These are phyloP conservation scores for Colletotrichum sidae DNA, from an alignment of 2,329 filamentous ascomycete species.

Conservation along the genomic window DNA sequence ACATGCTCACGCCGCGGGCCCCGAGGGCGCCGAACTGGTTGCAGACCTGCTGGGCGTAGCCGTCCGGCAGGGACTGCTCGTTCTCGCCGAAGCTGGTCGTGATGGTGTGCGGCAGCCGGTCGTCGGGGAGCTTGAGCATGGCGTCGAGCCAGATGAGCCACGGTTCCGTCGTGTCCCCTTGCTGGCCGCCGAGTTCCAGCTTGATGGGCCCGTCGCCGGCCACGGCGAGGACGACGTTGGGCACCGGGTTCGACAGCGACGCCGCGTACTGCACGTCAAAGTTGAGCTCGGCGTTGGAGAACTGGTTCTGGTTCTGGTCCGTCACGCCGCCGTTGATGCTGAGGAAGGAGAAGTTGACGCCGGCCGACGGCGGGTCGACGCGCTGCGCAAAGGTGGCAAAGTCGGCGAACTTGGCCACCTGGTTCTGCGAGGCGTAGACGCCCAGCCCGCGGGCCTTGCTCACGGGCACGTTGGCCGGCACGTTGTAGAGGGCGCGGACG, in stretches of 20 bases:
- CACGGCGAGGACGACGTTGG: constrained; percentile 48
- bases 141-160: constrained; percentile 74
- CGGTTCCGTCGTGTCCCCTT: constrained; percentile 65
- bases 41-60: constrained; percentile 64
- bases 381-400: constrained; percentile 65
- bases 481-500: constrained; percentile 57
- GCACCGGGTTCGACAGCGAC: constrained; percentile 47
- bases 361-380: constrained; percentile 63
- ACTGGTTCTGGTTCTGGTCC: constrained; percentile 53
- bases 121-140: constrained; percentile 64
- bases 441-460: constrained; percentile 44
- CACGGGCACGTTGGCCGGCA: constrained; percentile 49
- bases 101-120: constrained; percentile 71
- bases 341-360: constrained; percentile 67
- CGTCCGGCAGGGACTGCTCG: constrained; percentile 71
- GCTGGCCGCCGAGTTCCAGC: constrained; percentile 8
- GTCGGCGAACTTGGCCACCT: constrained; percentile 66
- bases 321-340: constrained; percentile 65
- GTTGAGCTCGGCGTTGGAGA: constrained; percentile 49
- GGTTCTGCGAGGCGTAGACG: constrained; percentile 51
- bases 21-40: constrained; percentile 74
- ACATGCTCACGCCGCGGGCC: constrained; percentile 73
- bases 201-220: constrained; percentile 45
- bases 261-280: constrained; percentile 52
- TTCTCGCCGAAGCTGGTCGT: constrained; percentile 78